These are phyloP conservation scores for Capsicum baccatum DNA, from an alignment of 257 asterid genomes.

Conservation along the genomic window DNA sequence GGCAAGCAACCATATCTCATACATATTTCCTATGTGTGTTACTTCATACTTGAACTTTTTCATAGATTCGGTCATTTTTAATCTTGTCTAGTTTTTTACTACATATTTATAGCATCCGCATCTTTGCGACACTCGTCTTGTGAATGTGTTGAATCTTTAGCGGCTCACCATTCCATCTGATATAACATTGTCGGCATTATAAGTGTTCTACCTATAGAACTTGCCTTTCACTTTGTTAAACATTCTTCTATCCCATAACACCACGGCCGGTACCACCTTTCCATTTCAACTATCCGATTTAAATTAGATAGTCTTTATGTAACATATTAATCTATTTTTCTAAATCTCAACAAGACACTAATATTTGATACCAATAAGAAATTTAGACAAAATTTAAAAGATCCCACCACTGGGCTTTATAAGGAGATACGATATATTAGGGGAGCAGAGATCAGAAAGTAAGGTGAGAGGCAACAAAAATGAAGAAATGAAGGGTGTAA, in stretches of 20 bases:
- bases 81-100: not conserved
- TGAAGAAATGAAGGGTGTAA: conserved; percentile 11
- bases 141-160: not conserved
- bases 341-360: not conserved
- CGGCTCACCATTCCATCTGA: not conserved
- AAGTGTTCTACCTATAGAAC: not conserved
- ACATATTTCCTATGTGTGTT: not conserved
- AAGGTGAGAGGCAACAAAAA: too few relatives aligned
- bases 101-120: not conserved
- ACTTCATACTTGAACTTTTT: not conserved
- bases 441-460: not conserved
- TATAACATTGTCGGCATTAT: not conserved
- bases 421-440: not conserved
- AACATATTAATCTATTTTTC: not conserved
- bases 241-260: not conserved
- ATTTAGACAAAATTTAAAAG: not conserved
- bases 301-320: not conserved
- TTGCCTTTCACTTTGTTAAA: not conserved
- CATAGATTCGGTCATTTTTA: not conserved
- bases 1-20: not conserved
- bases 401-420: not conserved
- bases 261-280: not conserved
- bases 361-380: not conserved
- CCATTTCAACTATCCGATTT: not conserved
- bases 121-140: not conserved